Base-by-base conservation (phyloP, 257 asterid species). In the Nicotiana otophora region DNA sequence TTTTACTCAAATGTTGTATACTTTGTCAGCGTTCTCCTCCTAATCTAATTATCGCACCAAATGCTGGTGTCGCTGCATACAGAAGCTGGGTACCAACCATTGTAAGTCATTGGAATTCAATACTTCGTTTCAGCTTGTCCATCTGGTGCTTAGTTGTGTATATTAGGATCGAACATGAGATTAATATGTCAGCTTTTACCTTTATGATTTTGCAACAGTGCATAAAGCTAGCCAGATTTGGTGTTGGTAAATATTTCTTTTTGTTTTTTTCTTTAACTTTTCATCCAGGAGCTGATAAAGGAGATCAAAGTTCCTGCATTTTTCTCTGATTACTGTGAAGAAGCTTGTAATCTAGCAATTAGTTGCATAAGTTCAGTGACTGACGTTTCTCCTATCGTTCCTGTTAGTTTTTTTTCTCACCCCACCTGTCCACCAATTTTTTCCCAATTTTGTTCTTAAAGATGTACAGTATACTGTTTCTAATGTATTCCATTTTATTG, bases 41-140 rank as follows among this genome's bases (percentile, higher is more conserved):
- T 65, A 85, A 88, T 87, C 77, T 96, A 84, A 81, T 96, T 85
- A 64, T 96, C 51, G 97, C 98, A 53, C 96, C 92, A 62, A 93
- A 96, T 90, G 99, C 98, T 70, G 99, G 99, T 81, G 57, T 96
- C 60, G 98, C 98, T 81, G 99, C 98, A 80, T 96, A 94, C 87
- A 83, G 54, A 63, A 92, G 97, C 92, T 96, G 99, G 99, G 82
- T 93, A 78, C 99, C 94, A 12, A 94, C 99, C 26, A 83, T 96
- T 84, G 99, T 95, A 82, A 90, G 97, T 89, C 78, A 61, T 78
- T 42, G n/a, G 19, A 10, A 42, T 55, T 51, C 46, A 70, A 20
- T 17, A 1, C 58, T 81, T 64, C 5, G 12, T 34, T 60, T n/a
- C 70, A 78, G 28, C 6, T 66, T 14, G 17, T 66, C 26, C 8